Percentiles rank a stretch among this genome's conserved stretches.
phyloP scores from a whole-genome alignment of 345 rosid genomes.

The Mangifera indica region DNA sequence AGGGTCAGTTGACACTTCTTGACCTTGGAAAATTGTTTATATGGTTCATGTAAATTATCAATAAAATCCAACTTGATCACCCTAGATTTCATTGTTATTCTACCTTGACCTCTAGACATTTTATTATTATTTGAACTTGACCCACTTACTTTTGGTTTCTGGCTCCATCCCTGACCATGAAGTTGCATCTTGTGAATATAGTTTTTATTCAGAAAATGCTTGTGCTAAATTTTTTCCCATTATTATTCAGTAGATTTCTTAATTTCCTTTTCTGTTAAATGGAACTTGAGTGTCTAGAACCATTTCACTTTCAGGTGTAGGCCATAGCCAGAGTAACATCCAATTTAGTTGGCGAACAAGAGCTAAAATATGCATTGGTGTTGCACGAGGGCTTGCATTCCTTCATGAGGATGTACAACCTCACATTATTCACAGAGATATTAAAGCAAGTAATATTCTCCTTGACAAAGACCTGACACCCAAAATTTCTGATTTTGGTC shows the following conservation, averaged over 20 bases:
- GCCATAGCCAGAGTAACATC: conserved; percentile 35
- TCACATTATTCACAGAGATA: conserved; percentile 83
- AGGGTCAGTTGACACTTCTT: too few species aligned
- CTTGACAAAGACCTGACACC: conserved; percentile 76
- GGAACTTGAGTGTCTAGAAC: conserved; percentile 11
- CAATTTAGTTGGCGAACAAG: conserved; percentile 80
- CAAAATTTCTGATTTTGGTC: conserved; percentile 94
- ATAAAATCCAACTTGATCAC: too few species aligned
- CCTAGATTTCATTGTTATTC: too few species aligned
- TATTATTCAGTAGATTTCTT: background rate
- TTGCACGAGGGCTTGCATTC: conserved; percentile 81
- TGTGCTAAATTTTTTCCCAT: too few species aligned
- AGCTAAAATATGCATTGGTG: conserved; percentile 64
- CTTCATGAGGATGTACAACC: conserved; percentile 89
- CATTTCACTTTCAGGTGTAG: conserved; percentile 49
- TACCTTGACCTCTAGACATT: too few species aligned
- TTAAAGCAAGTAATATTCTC: conserved; percentile 94
- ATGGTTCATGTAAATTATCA: too few species aligned
- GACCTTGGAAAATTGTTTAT: too few species aligned
- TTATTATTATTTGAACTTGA: too few species aligned
- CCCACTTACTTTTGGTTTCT: too few species aligned
- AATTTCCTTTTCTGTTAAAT: conserved; percentile 2
- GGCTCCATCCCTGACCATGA: too few species aligned
- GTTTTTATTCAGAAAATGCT: too few species aligned
- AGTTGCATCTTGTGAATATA: too few species aligned